phyloP scores from a whole-genome alignment of 1,284 basidiomycete genomes.

The Singerocomus inundabilis region DNA sequence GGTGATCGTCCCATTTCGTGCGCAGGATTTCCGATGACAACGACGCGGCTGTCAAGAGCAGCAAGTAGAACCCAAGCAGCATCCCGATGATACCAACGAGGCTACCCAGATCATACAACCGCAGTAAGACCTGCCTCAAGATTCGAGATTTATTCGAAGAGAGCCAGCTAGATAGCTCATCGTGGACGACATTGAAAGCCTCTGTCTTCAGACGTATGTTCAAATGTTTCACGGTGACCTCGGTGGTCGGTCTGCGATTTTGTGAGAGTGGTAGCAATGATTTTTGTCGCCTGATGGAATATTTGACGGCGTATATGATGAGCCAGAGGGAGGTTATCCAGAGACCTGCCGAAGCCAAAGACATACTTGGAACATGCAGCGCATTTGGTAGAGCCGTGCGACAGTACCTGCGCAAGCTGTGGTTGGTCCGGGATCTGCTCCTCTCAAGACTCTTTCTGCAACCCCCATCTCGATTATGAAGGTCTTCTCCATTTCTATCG shows the following conservation, averaged over 20 bases:
- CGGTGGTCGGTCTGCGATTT: slow-evolving; percentile 18
- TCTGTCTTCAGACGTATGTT: slow-evolving; percentile 55
- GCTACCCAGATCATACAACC: slow-evolving; percentile 52
- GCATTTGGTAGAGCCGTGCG: slow-evolving; percentile 3
- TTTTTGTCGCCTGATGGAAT: slow-evolving; percentile 17
- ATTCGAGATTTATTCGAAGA: slow-evolving; percentile 22
- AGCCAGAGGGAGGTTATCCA: slow-evolving; percentile 29
- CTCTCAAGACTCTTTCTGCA: slow-evolving; percentile 3
- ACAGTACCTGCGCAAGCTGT: too few relatives aligned
- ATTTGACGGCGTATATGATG: slow-evolving; percentile 25
- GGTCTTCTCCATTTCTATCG: slow-evolving; percentile 65
- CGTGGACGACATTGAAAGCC: slow-evolving; percentile 52
- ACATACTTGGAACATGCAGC: slow-evolving; percentile 15
- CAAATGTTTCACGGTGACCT: slow-evolving; percentile 32
- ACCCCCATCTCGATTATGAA: slow-evolving; percentile 51
- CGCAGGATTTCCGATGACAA: slow-evolving; percentile 24
- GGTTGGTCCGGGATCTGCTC: too few relatives aligned
- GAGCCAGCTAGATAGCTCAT: slow-evolving; percentile 38
- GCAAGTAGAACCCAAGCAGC: slow-evolving; percentile 40
- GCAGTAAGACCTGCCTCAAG: slow-evolving; percentile 29
- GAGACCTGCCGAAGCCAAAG: slow-evolving; percentile 17
- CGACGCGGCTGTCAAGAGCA: slow-evolving; percentile 38
- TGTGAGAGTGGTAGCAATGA: slow-evolving; percentile 25
- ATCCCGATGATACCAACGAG: slow-evolving; percentile 51
- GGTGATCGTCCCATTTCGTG: neutral